Evolutionary conservation across 495 filamentous ascomycete genomes (phyloP), one percentile per base, ranked within the genome.

Genomic region (Penicillium silybi): DNA sequence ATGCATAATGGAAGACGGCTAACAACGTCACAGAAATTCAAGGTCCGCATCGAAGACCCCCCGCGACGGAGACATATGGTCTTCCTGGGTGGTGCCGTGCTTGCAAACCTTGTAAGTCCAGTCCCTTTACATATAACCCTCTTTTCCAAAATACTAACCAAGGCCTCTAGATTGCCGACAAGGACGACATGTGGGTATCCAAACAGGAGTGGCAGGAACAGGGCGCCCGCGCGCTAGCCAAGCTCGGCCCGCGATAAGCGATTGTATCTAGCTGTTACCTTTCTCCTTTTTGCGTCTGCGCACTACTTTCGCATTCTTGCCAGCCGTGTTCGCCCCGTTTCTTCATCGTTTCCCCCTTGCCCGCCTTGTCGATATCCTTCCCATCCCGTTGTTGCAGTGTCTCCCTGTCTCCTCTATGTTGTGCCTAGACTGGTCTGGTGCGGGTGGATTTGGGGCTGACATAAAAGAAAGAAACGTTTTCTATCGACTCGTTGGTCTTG

Each of bases 11-110:
- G 9, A 27, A 22, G 11, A 44, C 3, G 50, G 27, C 64, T 70
- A 62, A 73, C 44, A 15, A 29, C 41, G 11, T 46, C 54, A 46
- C 62, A 88, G 85, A 99, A 97, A 85, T 97, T 99, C 80, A 97
- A 97, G 81, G 91, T 97, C 34, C 84, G 93, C 66, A 97, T 99
- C 71, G 95, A 99, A 64, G 93, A 99, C 66, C 95, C 93, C 41
- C 93, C 93, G 16, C 81, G 93, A 72, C 82, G 93, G 68, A 82
- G 92, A 66, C 95, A 99, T 72, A 97, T 99, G 93, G 95, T 97
- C 4, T 99, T 99, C 83, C 71, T 97, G 48, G 93, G 93, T 51
- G 93, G 93, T 63, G 95, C 93, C 8, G 95, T 99, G 42, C 80
- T 99, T 46, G 93, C 93, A 53, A 97, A 96, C 67, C 90, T 98